Base-by-base conservation (phyloP, 768 basidiomycete genomes). In the Calocybe gangraenosa region DNA sequence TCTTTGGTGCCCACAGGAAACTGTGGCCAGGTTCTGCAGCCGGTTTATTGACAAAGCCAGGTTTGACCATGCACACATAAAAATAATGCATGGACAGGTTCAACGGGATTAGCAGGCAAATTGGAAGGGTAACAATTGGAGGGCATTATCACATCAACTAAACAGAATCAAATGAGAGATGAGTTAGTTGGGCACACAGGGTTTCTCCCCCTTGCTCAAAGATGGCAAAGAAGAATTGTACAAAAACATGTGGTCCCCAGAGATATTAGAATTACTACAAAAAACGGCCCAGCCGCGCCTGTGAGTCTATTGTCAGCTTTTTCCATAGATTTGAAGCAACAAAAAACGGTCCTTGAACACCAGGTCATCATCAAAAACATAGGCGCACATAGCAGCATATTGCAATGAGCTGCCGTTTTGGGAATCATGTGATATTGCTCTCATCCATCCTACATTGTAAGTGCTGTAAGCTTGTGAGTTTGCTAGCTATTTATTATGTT, bases 221-320 rank as follows among this genome's bases (percentile, higher is more conserved):
- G n/a, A n/a, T n/a, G n/a, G n/a, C n/a, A 11, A 28, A 6, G 18
- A 0, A 18, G 18, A 79, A 85, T 65, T 59, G n/a, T n/a, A 94
- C 92, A 91, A 62, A 95, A 98, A 52, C 78, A 83, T 39, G 91
- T 49, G 0, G 79, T 70, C 36, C 92, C 93, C 1, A 71, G 55
- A 9, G 72, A 65, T 13, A 93, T 82, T 20, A 98, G 73, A 6
- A 81, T 56, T 44, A 85, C 70, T 31, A 98, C 80, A 60, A 98
- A 98, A 57, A 86, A 79, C 0, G 93, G 95, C 0, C 95, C 95
- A 22, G 90, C 93, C 42, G 88, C 86, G 42, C 93, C 92, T 0
- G 92, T 96, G 31, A 95, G 56, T 53, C 75, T 70, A 62, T 96
- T 91, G 3, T 78, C 94, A 39, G 69, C 64, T 42, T 80, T 68